phyloP scores from a whole-genome alignment of 2,329 filamentous ascomycete species.

The Fusarium multiceps region DNA sequence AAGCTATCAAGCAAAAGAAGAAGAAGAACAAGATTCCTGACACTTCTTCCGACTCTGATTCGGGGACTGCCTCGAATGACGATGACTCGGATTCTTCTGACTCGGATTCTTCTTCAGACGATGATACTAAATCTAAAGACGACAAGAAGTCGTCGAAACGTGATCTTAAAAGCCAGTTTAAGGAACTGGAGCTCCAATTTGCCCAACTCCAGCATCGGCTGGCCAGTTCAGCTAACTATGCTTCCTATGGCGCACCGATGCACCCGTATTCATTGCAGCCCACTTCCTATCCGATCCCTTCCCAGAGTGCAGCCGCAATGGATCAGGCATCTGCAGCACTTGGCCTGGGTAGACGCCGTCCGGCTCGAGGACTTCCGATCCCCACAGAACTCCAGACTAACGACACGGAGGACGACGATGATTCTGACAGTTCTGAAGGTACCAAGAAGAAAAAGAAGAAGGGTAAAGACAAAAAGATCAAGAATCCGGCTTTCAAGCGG shows the following conservation, averaged over 20 bases:
- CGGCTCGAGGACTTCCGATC: background rate
- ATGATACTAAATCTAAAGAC: conserved; percentile 33
- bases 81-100: conserved; percentile 43
- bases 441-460: conserved; percentile 33
- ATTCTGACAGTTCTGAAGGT: conserved; percentile 21
- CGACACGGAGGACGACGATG: background rate
- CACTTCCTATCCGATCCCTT: background rate
- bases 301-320: background rate
- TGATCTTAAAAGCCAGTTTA: conserved; percentile 46
- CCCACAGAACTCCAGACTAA: background rate
- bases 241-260: background rate
- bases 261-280: conserved; percentile 13
- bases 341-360: background rate
- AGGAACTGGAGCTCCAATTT: conserved; percentile 46
- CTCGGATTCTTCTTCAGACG: conserved; percentile 33
- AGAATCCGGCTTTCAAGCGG: conserved; percentile 58
- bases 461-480: conserved; percentile 35
- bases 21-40: conserved; percentile 17
- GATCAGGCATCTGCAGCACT: background rate
- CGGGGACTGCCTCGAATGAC: conserved; percentile 37
- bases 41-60: conserved; percentile 32
- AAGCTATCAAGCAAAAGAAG: conserved; percentile 23
- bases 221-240: conserved; percentile 1
- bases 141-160: conserved; percentile 22
- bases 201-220: conserved; percentile 44